Evolutionary conservation across 495 filamentous ascomycete species (phyloP).

Genomic region (Lasiosphaeria ovina): DNA sequence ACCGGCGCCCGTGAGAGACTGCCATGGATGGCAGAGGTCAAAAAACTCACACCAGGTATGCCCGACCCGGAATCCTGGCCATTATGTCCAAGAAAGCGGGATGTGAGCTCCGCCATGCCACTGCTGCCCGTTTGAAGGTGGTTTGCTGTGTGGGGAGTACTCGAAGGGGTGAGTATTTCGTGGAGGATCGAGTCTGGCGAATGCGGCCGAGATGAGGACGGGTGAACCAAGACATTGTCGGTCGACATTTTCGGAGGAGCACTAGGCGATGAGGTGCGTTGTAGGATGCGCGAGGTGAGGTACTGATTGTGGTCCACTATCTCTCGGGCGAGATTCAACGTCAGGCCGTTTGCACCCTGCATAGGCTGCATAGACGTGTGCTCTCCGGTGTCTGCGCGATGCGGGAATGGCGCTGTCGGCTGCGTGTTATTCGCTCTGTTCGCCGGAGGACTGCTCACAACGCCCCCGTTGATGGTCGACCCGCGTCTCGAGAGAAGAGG

Average conservation of each 20-base stretch:
- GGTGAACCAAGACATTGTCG: conserved; percentile 50
- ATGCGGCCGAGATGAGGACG: conserved; percentile 36
- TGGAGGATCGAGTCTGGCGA: conserved; percentile 31
- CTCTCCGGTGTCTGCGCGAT: conserved; percentile 6
- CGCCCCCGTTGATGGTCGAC: conserved; percentile 41
- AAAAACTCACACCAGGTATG: conserved; percentile 27
- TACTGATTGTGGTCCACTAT: conserved; percentile 40
- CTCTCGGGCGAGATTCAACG: conserved; percentile 25
- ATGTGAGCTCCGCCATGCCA: conserved; percentile 47
- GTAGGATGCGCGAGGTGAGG: conserved; percentile 58
- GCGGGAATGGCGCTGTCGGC: conserved; percentile 7
- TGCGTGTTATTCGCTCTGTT: conserved; percentile 15
- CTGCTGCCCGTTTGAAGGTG: conserved; percentile 40
- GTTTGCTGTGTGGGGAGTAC: conserved; percentile 28
- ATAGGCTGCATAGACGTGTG: conserved; percentile 4
- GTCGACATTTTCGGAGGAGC: conserved; percentile 59
- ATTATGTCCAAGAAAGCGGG: conserved; percentile 47
- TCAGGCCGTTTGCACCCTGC: conserved; percentile 5
- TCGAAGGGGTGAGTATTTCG: conserved; percentile 24
- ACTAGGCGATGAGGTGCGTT: conserved; percentile 54
- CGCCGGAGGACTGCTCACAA: conserved; percentile 20
- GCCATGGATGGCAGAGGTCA: conserved; percentile 18
- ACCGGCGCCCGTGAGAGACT: conserved; percentile 12
- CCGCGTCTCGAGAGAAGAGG: conserved; percentile 50
- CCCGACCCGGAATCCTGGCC: conserved; percentile 39